A percentile compares a stretch with the other conserved stretches of the same genome.
Evolutionary conservation across 768 basidiomycete genomes (phyloP).

Genomic region (Termitomyces sp.): DNA sequence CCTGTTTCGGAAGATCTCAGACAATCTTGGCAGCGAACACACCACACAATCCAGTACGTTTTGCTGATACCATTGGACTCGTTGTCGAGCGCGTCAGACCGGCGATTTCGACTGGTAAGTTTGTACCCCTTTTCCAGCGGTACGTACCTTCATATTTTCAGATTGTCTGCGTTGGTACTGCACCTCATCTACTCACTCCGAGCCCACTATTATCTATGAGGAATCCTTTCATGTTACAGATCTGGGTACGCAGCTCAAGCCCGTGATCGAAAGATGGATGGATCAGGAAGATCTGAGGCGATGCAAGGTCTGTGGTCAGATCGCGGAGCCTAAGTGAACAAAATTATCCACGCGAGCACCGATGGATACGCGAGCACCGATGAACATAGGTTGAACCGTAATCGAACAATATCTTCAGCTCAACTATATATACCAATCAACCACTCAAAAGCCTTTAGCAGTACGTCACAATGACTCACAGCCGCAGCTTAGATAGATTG

Average conservation of each 20-base stretch:
- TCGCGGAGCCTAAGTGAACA: too few relatives aligned
- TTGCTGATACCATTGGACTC: too few relatives aligned
- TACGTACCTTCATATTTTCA: constrained; percentile 25
- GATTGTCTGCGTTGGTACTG: constrained; percentile 43
- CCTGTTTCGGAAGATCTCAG: not conserved
- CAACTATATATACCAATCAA: not conserved
- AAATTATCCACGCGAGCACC: not conserved
- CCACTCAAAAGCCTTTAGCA: too few relatives aligned
- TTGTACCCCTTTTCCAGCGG: not conserved
- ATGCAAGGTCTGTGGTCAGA: not conserved
- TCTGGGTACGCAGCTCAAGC: too few relatives aligned
- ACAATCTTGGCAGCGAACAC: constrained; percentile 68
- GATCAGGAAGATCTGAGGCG: constrained; percentile 58
- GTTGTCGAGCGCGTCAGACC: constrained; percentile 72
- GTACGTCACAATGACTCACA: too few relatives aligned
- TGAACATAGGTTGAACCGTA: too few relatives aligned
- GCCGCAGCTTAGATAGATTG: too few relatives aligned
- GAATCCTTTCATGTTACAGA: too few relatives aligned
- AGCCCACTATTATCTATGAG: too few relatives aligned
- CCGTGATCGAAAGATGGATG: constrained; percentile 27
- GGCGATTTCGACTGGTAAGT: constrained; percentile 64
- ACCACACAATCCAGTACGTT: constrained; percentile 79
- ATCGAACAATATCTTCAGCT: not conserved
- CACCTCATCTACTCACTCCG: too few relatives aligned
- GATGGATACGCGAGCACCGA: not conserved